Evolutionary conservation across 768 basidiomycete genomes (phyloP).

Genomic region (Stropharia rugosoannulata): DNA sequence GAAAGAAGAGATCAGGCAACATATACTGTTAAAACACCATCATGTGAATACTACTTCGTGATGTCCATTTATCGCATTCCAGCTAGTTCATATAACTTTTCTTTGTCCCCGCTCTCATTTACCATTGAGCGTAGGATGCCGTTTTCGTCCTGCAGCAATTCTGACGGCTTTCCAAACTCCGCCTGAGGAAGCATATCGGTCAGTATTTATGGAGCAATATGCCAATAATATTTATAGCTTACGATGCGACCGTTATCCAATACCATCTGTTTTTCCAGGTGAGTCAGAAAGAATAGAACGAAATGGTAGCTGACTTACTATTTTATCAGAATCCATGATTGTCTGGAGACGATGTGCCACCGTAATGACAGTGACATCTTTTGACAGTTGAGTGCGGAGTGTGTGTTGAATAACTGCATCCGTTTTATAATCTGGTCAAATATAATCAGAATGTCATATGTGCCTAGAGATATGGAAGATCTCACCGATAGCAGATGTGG

Average conservation of each 20-base stretch:
- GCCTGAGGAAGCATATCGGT: neutral
- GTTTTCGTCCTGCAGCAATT: slow-evolving; percentile 9
- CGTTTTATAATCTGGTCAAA: slow-evolving; percentile 49
- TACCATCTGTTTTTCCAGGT: slow-evolving; percentile 49
- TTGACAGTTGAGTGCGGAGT: slow-evolving; percentile 61
- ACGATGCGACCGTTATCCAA: slow-evolving; percentile 13
- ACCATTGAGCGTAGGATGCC: slow-evolving; percentile 12
- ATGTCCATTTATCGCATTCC: neutral
- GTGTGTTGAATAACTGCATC: slow-evolving; percentile 71
- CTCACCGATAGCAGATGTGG: slow-evolving; percentile 49
- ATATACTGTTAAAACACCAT: too few relatives aligned
- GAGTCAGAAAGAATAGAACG: too few relatives aligned
- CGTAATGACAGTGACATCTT: slow-evolving; percentile 60
- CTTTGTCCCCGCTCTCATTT: slow-evolving; percentile 15
- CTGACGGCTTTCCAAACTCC: slow-evolving; percentile 12
- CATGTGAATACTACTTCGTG: too few relatives aligned
- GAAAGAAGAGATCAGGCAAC: too few relatives aligned
- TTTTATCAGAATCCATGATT: too few relatives aligned
- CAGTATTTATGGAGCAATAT: neutral
- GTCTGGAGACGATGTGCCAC: slow-evolving; percentile 70
- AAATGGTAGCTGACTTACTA: too few relatives aligned
- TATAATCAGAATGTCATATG: neutral
- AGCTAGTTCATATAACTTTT: slow-evolving; percentile 17
- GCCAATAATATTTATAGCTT: neutral
- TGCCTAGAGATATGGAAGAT: neutral